phyloP scores from a whole-genome alignment of 1,284 basidiomycete species.

The Wallemia hederae region DNA sequence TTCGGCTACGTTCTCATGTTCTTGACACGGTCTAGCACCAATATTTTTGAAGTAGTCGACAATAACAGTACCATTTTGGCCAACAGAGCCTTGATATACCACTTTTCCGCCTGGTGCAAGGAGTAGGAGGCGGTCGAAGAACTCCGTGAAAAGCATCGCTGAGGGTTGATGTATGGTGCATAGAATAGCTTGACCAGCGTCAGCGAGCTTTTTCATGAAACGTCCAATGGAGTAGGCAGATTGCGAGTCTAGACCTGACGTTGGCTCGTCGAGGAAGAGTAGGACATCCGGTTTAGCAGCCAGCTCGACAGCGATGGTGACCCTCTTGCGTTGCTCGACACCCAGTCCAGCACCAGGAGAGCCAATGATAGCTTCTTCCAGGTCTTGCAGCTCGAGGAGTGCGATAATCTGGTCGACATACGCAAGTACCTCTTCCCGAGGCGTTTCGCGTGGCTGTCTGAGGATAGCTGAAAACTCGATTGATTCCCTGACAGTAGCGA shows the following conservation, averaged over 20 bases:
- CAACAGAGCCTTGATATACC: conserved; percentile 11
- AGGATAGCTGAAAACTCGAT: conserved; percentile 28
- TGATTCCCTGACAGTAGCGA: conserved; percentile 31
- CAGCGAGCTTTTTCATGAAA: conserved; percentile 14
- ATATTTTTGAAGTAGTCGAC: neutral
- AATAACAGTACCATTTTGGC: conserved; percentile 1
- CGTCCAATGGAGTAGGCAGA: conserved; percentile 11
- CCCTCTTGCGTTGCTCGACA: conserved; percentile 46
- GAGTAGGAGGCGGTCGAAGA: conserved; percentile 10
- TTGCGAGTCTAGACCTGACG: conserved; percentile 8
- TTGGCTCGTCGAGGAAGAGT: conserved; percentile 13
- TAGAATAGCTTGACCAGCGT: conserved; percentile 13
- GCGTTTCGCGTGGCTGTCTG: conserved; percentile 22
- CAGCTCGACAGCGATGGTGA: conserved; percentile 53
- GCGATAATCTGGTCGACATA: conserved; percentile 25
- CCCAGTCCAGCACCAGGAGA: conserved; percentile 26
- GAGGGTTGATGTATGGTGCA: conserved; percentile 18
- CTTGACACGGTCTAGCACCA: neutral
- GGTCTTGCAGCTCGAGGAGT: conserved; percentile 21
- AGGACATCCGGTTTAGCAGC: conserved; percentile 25
- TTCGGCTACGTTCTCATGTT: neutral
- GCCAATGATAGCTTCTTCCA: conserved; percentile 34
- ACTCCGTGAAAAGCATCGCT: conserved; percentile 5
- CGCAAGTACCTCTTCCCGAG: conserved; percentile 23
- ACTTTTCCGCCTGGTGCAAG: conserved; percentile 11